Evolutionary conservation across 73 alveolate genomes (phyloP), one percentile per base, ranked within the genome.

Genomic region (Tetrahymena borealis): DNA sequence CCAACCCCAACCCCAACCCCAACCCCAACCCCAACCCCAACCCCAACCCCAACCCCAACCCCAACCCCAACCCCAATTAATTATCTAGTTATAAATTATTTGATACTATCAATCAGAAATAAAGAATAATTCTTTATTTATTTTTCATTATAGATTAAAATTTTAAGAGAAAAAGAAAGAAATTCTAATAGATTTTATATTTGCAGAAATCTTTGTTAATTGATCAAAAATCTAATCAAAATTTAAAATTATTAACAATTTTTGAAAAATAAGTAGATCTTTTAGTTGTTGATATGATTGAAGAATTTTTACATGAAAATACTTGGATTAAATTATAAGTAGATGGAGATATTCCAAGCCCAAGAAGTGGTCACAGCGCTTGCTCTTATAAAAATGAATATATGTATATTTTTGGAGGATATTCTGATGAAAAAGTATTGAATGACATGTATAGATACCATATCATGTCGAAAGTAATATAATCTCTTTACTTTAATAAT

Each of bases 331-430:
- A 60, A 60, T 60, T 60, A 60, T 60, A 60, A n/a, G 85, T 35
- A 60, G 85, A 60, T 24, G 85, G 85, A 20, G 93, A 91, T 11
- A 92, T 78, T 37, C 95, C 95, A 78, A 32, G 91, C 11, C 93
- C 95, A 39, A 93, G 91, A 40, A 93, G 93, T 78, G 95, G 95
- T 31, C 93, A 93, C 33, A 20, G 85, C 28, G 90, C 93, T 40
- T 93, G 95, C 38, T 39, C 91, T 39, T 42, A 39, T 24, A 90
- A 40, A 13, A 42, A 90, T 20, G 78, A 93, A 39, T 32, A 36
- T 11, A 40, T 93, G 90, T 93, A 93, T 77, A 90, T 93, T 15
- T 93, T 93, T 39, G 95, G 95, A 12, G 95, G 95, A 7, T 60
- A 39, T 28, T 32, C 93, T 32, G 91, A 90, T 39, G 91, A 78